Base-by-base conservation (phyloP, 2,329 filamentous ascomycete genomes). In the Colletotrichum simmondsii region DNA sequence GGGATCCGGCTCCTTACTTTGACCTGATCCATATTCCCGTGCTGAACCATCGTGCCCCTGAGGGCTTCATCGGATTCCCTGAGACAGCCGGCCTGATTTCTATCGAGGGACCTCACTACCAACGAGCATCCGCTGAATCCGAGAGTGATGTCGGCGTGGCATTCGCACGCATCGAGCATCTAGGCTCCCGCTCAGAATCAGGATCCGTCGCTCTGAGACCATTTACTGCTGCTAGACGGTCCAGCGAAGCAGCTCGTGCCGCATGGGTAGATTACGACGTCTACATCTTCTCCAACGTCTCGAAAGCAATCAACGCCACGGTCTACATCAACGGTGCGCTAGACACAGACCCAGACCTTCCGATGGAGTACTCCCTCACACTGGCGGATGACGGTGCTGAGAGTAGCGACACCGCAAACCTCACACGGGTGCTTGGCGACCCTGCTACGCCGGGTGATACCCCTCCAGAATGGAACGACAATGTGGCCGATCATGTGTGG, bases 401-500 rank as follows among this genome's bases (percentile, higher is more conserved):
- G 49, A 78, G 58, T 19, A 1, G 80, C 6, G 2, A 80, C 10
- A 76, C 82, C 42, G 77, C 74, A 1, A 77, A 77, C n/a, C 77
- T 76, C 46, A 76, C 76, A 1, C 72, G 78, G 3, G 63, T 81
- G 7, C 72, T 85, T 2, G 79, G 84, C 3, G 79, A 85, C 58
- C 85, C 83, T 28, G 82, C 86, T 3, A 83, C 82, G 8, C 77
- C 80, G 2, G 79, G 82, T 74, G 85, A 81, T 75, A 83, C 73
- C 74, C 87, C 87, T 4, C 83, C 84, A 0, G 83, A 83, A 14
- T 89, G 87, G 87, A 77, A 80, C 7, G 78, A 77, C 12, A 83
- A 83, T 0, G 87, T 88, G 0, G 84, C 84, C 0, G 83, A 87
- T 61, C 76, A 83, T 28, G 85, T 85, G 7, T 89, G 87, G 87